phyloP scores from a whole-genome alignment of 176 grass and related monocot genomes.

The Raddia guianensis region DNA sequence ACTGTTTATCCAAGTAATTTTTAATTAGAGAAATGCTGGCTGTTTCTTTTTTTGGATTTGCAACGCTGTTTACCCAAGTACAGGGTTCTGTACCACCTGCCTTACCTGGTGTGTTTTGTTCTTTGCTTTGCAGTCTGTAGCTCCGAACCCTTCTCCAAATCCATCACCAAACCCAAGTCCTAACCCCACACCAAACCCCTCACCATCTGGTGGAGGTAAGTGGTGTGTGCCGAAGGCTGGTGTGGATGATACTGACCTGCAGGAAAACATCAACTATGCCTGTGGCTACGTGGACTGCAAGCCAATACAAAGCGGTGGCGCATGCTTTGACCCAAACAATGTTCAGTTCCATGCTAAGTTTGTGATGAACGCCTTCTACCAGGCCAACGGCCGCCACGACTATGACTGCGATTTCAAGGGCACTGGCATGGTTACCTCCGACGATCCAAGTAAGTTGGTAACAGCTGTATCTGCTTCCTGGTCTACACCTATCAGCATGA shows the following conservation, averaged over 20 bases:
- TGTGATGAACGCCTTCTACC: slow-evolving; percentile 79
- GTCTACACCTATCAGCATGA: neutral
- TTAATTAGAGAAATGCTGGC: no score
- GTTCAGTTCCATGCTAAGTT: slow-evolving; percentile 52
- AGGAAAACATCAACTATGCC: slow-evolving; percentile 82
- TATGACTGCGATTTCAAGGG: slow-evolving; percentile 59
- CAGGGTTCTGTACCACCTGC: neutral
- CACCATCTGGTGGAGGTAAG: slow-evolving; percentile 38
- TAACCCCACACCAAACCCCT: slow-evolving; percentile 39
- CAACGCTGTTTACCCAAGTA: neutral
- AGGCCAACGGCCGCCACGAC: slow-evolving; percentile 48
- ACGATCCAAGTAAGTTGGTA: slow-evolving; percentile 53
- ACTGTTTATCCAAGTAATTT: no score
- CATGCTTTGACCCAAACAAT: slow-evolving; percentile 65
- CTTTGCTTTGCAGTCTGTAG: slow-evolving; percentile 33
- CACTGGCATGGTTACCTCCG: slow-evolving; percentile 54
- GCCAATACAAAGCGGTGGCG: slow-evolving; percentile 54
- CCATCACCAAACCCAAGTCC: slow-evolving; percentile 36
- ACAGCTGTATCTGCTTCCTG: neutral
- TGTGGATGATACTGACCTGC: slow-evolving; percentile 42
- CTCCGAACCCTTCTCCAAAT: slow-evolving; percentile 39
- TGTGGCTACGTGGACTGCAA: slow-evolving; percentile 58
- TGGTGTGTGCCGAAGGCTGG: slow-evolving; percentile 72
- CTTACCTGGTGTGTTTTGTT: neutral
- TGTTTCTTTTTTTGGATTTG: neutral